A percentile compares a stretch with the other conserved stretches of the same genome.
Evolutionary conservation across 108 stramenopile species (phyloP).

Genomic region (Skeletonema marinoi): DNA sequence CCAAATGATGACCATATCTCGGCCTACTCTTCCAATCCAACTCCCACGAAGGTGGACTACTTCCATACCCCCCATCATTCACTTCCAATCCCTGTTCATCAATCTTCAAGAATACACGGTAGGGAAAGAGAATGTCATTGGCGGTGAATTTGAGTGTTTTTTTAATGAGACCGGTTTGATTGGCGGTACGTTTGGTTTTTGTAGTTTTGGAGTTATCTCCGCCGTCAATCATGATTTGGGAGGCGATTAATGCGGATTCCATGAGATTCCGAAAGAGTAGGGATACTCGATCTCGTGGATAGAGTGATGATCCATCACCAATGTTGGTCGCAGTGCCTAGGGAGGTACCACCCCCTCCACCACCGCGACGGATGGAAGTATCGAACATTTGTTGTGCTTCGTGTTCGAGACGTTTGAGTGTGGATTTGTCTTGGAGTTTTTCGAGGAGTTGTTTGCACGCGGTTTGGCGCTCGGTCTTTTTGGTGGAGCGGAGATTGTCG

Average conservation of each 20-base stretch:
- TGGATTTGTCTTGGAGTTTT: slow-evolving; percentile 28
- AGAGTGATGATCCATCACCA: background rate
- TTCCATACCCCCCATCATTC: slow-evolving; percentile 22
- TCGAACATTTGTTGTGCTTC: slow-evolving; percentile 28
- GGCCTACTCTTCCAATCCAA: slow-evolving; percentile 46
- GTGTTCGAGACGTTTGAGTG: slow-evolving; percentile 15
- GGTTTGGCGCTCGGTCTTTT: slow-evolving; percentile 29
- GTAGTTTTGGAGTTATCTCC: background rate
- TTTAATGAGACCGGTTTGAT: slow-evolving; percentile 38
- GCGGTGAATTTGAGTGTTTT: slow-evolving; percentile 25
- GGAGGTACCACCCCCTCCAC: background rate
- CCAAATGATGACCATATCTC: slow-evolving; percentile 42
- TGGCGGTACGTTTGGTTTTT: slow-evolving; percentile 17
- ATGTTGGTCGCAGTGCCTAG: background rate
- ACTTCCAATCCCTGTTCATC: slow-evolving; percentile 29
- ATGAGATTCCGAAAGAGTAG: slow-evolving; percentile 33
- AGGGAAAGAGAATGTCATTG: slow-evolving; percentile 41
- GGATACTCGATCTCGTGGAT: slow-evolving; percentile 35
- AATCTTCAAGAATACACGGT: slow-evolving; percentile 39
- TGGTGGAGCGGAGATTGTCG: slow-evolving; percentile 32
- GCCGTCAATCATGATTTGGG: slow-evolving; percentile 7
- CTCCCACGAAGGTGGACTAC: background rate
- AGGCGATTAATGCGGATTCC: slow-evolving; percentile 30
- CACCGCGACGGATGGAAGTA: background rate
- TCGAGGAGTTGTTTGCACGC: slow-evolving; percentile 39